Evolutionary conservation across 495 filamentous ascomycete genomes (phyloP), one percentile per base, ranked within the genome.

Genomic region (Podospora didyma): DNA sequence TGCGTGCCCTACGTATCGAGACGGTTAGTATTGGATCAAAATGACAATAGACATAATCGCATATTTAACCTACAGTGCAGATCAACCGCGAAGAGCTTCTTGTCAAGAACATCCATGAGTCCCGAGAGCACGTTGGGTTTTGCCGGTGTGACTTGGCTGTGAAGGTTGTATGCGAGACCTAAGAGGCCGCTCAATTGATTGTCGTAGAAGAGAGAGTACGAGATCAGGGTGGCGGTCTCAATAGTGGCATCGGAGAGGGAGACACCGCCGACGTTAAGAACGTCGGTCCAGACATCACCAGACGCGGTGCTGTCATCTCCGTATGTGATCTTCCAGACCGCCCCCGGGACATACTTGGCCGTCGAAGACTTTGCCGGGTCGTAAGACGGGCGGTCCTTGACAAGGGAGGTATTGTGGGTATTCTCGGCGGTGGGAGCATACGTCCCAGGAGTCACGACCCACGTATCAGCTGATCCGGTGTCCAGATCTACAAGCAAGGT

Each of bases 391-490:
- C 59, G 65, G 31, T 55, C 42, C 10, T 46, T 42, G 2, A 56
- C 51, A 11, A 31, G 26, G 9, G 26, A 9, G 4, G 26, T 31
- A 31, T 31, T 31, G 26, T 9, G 26, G 9, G 26, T 9, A 31
- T 9, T 4, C 3, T 4, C 26, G 26, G 26, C 26, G 26, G 26
- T 31, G 26, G 26, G 26, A 31, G 26, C 3, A 31, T n/a, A n/a
- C n/a, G n/a, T n/a, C n/a, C n/a, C n/a, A n/a, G n/a, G n/a, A n/a
- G n/a, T n/a, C n/a, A n/a, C n/a, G 12, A 86, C 86, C 79, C 82
- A 93, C 62, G 90, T 76, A 75, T 91, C 89, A 22, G 85, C 75
- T 17, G 86, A 89, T 1, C 87, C 89, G 47, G 88, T 89, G 68
- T 93, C 89, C 45, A 92, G 80, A 59, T 89, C 84, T 23, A 92